Evolutionary conservation across 441 rosid species (phyloP), one percentile per base, ranked within the genome.

Genomic region (Populus hybrid): DNA sequence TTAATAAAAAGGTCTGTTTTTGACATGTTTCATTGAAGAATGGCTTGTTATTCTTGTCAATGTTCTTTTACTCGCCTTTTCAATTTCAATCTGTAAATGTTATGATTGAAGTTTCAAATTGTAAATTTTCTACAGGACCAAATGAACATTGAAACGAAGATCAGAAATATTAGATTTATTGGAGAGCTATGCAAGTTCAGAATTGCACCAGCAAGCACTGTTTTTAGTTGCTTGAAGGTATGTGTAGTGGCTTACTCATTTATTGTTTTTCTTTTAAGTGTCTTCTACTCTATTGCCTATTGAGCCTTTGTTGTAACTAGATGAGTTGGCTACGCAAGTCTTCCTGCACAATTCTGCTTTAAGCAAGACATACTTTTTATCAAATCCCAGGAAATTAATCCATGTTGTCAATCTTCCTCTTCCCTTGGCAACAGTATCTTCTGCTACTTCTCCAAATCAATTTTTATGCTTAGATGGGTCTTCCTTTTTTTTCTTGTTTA

Each of bases 141-240:
- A 91, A 97, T 95, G 98, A 95, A 93, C 75, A 97, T 97, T 34
- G 99, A 97, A 88, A 92, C 99, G 38, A 95, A 95, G 87, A 95
- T 93, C 84, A 91, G 97, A 83, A 97, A 97, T 86, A 95, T 92
- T 77, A 95, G 99, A 84, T 97, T 97, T 82, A 88, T 97, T 81
- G 99, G 98, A 80, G 99, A 97, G 81, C 95, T 95, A 73, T 93
- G 99, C 95, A 97, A 97, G 87, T 97, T 95, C 81, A 95, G 80
- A 85, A 89, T 95, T 78, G 95, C 91, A 69, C 90, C 97, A 72
- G 77, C 97, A 87, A 92, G 91, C 72, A 91, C 94, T 81, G 90
- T 95, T 78, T 97, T 97, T 82, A 88, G 88, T 85, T 97, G 99
- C 90, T 88, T 97, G 88, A 97, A 97, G 97, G 99, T 97, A 90